Evolutionary conservation across 768 basidiomycete species (phyloP).

Genomic region (Pisolithus tinctorius): DNA sequence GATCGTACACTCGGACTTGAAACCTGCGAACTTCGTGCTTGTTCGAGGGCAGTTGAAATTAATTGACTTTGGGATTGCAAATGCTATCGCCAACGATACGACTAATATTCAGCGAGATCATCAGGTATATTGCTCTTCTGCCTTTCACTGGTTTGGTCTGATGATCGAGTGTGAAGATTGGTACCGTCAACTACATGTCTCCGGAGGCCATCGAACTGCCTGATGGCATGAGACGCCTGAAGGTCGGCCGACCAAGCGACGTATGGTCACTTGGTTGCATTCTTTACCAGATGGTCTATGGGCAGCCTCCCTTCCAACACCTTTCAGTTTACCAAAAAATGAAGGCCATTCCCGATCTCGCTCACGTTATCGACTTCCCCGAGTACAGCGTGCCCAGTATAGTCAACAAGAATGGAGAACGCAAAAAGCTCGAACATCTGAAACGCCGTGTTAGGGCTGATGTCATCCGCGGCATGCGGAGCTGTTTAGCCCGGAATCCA

Average conservation of each 20-base stretch:
- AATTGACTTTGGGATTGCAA: slow-evolving; percentile 99
- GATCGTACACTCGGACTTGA: slow-evolving; percentile 97
- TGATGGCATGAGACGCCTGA: slow-evolving; percentile 81
- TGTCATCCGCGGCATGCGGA: slow-evolving; percentile 78
- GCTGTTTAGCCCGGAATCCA: slow-evolving; percentile 70
- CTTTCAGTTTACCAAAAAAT: slow-evolving; percentile 84
- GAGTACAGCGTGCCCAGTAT: slow-evolving; percentile 48
- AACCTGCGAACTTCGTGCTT: slow-evolving; percentile 97
- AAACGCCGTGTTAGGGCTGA: slow-evolving; percentile 63
- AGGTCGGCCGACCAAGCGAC: slow-evolving; percentile 93
- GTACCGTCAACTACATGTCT: slow-evolving; percentile 98
- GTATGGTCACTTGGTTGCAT: slow-evolving; percentile 99
- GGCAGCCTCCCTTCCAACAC: slow-evolving; percentile 86
- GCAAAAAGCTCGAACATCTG: slow-evolving; percentile 58
- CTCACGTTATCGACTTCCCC: slow-evolving; percentile 77
- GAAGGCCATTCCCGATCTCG: slow-evolving; percentile 82
- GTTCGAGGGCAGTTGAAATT: slow-evolving; percentile 93
- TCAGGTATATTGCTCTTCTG: slow-evolving; percentile 47
- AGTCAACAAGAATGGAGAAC: slow-evolving; percentile 27
- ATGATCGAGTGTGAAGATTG: slow-evolving; percentile 49
- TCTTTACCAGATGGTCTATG: slow-evolving; percentile 97
- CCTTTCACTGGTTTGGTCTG: not conserved
- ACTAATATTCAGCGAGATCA: slow-evolving; percentile 97
- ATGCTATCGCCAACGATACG: slow-evolving; percentile 97
- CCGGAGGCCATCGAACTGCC: slow-evolving; percentile 92